A percentile compares a stretch with the other conserved stretches of the same genome.
Conservation (phyloP, 2,329 filamentous ascomycete species). For the Graphilbum ipis-grandicollis region DNA sequence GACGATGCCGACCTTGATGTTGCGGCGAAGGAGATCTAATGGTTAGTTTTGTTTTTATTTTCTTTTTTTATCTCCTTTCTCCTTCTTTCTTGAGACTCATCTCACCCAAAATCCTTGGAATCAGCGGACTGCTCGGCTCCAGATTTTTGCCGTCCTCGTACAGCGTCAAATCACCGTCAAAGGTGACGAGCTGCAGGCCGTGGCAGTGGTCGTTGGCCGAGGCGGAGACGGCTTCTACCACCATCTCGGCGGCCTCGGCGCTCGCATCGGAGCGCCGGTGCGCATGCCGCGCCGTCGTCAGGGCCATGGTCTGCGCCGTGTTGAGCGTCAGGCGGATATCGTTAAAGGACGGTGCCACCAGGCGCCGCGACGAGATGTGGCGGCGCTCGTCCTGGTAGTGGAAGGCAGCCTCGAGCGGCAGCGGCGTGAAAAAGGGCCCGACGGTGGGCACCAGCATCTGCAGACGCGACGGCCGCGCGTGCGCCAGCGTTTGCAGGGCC, state of each 20-base stretch:
- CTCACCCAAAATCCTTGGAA: constrained; percentile 41
- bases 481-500: constrained; percentile 47
- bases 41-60: no score
- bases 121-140: constrained; percentile 58
- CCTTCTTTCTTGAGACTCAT: no score
- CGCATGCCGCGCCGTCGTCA: constrained; percentile 28
- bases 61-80: no score
- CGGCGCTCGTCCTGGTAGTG: constrained; percentile 73
- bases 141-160: constrained; percentile 82
- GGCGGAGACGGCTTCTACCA: constrained; percentile 10
- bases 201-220: constrained; percentile 11
- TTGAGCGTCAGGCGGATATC: constrained; percentile 87
- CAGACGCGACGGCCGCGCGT: constrained; percentile 65
- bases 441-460: constrained; percentile 81
- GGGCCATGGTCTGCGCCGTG: constrained; percentile 82
- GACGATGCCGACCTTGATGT: constrained; percentile 82
- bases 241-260: background rate
- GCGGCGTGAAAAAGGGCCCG: constrained; percentile 81
- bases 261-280: background rate
- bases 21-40: constrained; percentile 58
- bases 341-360: constrained; percentile 94
- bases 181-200: constrained; percentile 71
- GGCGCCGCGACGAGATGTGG: constrained; percentile 77
- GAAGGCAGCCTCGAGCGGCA: constrained; percentile 80
- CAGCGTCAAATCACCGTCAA: constrained; percentile 93